Percentiles rank a stretch among this genome's conserved stretches.
These are phyloP conservation scores for Linum usitatissimum DNA, from an alignment of 345 rosid species.

Conservation along the genomic window DNA sequence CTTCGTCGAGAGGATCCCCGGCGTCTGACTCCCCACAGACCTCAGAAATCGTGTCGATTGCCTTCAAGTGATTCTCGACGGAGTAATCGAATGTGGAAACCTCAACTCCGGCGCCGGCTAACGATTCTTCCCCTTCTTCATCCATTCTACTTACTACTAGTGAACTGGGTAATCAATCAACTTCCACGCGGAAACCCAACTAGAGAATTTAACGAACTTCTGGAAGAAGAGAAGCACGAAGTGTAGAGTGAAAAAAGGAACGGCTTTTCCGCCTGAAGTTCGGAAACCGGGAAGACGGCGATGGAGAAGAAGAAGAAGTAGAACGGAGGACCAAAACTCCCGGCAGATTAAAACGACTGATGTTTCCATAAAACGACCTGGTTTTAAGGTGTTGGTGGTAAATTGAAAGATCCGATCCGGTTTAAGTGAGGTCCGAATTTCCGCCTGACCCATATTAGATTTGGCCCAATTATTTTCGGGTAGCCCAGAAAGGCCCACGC, in stretches of 20 bases:
- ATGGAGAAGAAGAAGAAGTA: neutral
- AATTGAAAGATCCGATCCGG: too few relatives aligned
- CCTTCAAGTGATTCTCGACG: conserved; percentile 49
- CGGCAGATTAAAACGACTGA: neutral
- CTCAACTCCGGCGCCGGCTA: conserved; percentile 15
- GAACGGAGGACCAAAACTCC: neutral
- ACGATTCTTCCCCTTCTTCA: neutral
- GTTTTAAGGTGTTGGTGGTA: too few relatives aligned
- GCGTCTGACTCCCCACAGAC: conserved; percentile 42
- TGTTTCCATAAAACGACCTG: neutral
- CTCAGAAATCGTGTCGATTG: conserved; percentile 37
- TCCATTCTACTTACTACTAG: neutral
- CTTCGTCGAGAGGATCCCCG: conserved; percentile 21
- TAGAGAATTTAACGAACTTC: neutral
- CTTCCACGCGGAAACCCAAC: neutral
- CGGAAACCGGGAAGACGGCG: neutral
- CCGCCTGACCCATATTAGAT: too few relatives aligned
- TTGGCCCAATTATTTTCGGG: too few relatives aligned
- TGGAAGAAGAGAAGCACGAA: neutral
- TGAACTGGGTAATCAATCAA: neutral
- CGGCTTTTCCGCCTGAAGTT: neutral
- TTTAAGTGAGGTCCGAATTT: too few relatives aligned
- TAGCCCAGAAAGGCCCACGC: too few relatives aligned
- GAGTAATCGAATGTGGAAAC: conserved; percentile 60
- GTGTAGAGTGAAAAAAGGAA: neutral